Evolutionary conservation across 2,329 filamentous ascomycete genomes (phyloP).

Genomic region (Nemania sp.): DNA sequence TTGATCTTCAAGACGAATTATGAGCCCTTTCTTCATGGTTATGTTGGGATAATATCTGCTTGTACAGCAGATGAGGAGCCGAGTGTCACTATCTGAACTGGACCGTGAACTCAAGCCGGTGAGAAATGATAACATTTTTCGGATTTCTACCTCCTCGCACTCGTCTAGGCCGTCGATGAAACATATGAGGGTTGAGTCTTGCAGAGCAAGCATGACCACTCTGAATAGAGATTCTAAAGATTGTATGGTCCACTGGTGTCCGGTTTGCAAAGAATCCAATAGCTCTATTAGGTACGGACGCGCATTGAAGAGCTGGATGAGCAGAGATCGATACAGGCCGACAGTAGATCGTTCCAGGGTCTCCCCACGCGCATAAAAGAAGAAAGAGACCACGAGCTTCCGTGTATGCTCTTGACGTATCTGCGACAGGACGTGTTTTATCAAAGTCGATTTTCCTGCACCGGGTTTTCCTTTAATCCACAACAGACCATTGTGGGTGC

Average conservation of each 20-base stretch:
- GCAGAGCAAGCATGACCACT: slow-evolving; percentile 24
- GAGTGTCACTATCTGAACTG: not conserved
- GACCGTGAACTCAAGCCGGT: slow-evolving; percentile 43
- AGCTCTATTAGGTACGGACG: slow-evolving; percentile 40
- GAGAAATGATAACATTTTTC: slow-evolving; percentile 49
- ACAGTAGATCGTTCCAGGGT: slow-evolving; percentile 47
- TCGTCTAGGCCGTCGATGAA: slow-evolving; percentile 50
- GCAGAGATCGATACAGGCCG: slow-evolving; percentile 55
- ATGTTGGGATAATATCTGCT: slow-evolving; percentile 44
- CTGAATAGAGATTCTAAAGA: not conserved
- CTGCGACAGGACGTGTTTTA: slow-evolving; percentile 40
- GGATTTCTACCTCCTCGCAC: slow-evolving; percentile 47
- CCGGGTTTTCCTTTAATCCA: slow-evolving; percentile 51
- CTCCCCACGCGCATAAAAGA: slow-evolving; percentile 53
- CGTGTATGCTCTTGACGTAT: slow-evolving; percentile 18
- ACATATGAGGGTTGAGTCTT: slow-evolving; percentile 14
- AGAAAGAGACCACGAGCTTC: slow-evolving; percentile 43
- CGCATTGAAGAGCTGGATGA: slow-evolving; percentile 49
- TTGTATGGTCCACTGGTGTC: not conserved
- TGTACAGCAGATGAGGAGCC: slow-evolving; percentile 47
- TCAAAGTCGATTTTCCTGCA: slow-evolving; percentile 48
- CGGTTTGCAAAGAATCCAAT: not conserved
- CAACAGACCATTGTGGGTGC: slow-evolving; percentile 42
- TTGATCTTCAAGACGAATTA: slow-evolving; percentile 13
- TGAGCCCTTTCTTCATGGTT: slow-evolving; percentile 27